Evolutionary conservation across 2,329 filamentous ascomycete species (phyloP), one percentile per base, ranked within the genome.

Genomic region (Claviceps capensis): DNA sequence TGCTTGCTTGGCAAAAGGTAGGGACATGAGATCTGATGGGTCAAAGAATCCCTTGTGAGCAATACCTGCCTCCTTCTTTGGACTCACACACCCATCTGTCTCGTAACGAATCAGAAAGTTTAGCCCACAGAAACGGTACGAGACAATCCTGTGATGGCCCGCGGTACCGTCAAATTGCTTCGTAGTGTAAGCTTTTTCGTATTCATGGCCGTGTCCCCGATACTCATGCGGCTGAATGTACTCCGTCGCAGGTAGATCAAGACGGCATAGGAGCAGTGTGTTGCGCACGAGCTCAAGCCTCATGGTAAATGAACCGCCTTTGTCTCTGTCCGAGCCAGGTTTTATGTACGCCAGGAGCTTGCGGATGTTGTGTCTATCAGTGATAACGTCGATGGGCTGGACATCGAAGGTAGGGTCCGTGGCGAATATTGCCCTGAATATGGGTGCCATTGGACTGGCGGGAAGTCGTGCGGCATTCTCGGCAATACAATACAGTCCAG

Each of bases 291-390:
- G 53, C 53, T 76, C 72, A 36, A 71, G 60, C 0, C 63, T 52
- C 44, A 76, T 72, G n/a, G 61, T 64, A 54, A 75, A 75, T 6
- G 60, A 13, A 13, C 69, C 61, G 16, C 61, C 56, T 16, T 56
- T 53, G 37, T 62, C 54, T 43, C 52, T 60, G 22, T 43, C 51
- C 2, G 58, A 53, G 6, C 19, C 50, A 1, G 64, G 64, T 38
- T 68, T 60, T 47, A 74, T 54, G 53, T 75, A 74, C 2, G 63
- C 62, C 2, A 76, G 62, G 23, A 76, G 68, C 58, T 76, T 76
- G 34, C 72, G 69, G 49, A 76, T 66, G 51, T 71, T 74, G 59
- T 72, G 74, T 37, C 71, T 61, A 55, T 75, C 72, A 2, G 67
- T 71, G 19, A 76, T 62, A 14, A 76, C 52, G 56, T 75, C 68